Evolutionary conservation across 495 filamentous ascomycete genomes (phyloP).

Genomic region (Trichocladium uniseriatum): DNA sequence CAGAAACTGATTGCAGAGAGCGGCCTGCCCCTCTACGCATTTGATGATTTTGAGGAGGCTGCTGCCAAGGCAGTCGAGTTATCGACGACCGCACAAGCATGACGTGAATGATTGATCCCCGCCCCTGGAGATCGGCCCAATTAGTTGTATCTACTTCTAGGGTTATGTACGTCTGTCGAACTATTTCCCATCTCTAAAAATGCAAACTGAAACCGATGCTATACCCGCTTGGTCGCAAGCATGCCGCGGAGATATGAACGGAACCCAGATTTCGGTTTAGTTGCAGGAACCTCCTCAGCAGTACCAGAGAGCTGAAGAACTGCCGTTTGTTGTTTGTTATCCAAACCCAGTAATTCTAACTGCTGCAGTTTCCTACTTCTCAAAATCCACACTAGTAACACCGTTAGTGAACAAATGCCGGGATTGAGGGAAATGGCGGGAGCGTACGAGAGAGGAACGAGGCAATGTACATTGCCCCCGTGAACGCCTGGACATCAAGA

Average conservation of each 20-base stretch:
- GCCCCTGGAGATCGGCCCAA: no score
- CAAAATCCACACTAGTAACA: slow-evolving; percentile 27
- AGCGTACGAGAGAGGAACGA: slow-evolving; percentile 31
- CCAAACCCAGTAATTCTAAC: slow-evolving; percentile 22
- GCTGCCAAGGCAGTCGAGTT: slow-evolving; percentile 65
- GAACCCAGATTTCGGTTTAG: slow-evolving; percentile 1
- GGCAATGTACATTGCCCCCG: slow-evolving; percentile 30
- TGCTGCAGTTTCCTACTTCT: slow-evolving; percentile 39
- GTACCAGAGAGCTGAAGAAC: slow-evolving; percentile 16
- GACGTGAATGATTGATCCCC: no score
- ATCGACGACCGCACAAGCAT: slow-evolving; percentile 19
- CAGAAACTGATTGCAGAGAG: slow-evolving; percentile 70
- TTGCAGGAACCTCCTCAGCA: not conserved
- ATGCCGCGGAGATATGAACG: slow-evolving; percentile 16
- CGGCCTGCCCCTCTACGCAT: slow-evolving; percentile 62
- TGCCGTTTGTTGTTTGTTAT: slow-evolving; percentile 23
- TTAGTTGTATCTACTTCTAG: no score
- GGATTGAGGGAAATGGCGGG: not conserved
- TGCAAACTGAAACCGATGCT: not conserved
- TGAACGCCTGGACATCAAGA: slow-evolving; percentile 34
- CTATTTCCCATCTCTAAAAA: no score
- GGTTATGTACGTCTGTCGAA: no score
- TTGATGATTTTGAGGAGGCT: slow-evolving; percentile 75
- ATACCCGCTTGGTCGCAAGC: slow-evolving; percentile 13
- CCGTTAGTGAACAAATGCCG: not conserved